Evolutionary conservation across 495 filamentous ascomycete genomes (phyloP), one percentile per base, ranked within the genome.

Genomic region (Aspergillus panamensis): DNA sequence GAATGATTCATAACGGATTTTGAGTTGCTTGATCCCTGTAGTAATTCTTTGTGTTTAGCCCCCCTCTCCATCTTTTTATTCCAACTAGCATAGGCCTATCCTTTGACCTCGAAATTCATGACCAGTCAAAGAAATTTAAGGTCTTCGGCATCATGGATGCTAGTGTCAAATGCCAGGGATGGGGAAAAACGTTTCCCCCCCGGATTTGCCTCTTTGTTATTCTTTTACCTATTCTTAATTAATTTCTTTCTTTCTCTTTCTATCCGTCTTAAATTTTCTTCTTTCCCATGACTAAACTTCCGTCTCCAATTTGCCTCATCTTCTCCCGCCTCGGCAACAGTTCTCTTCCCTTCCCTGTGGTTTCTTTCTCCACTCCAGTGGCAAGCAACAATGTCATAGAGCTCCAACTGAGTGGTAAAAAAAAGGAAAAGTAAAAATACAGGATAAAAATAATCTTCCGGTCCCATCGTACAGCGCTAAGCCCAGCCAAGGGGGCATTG

Each of bases 1-100:
- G 31, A 57, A 57, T 48, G 50, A 51, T 51, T 57, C 54, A 57
- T 54, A 47, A 47, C 37, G 19, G 47, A 58, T 51, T 52, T 52
- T 58, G 37, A 52, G 37, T 42, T 40, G 13, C 16, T 40, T 40
- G 16, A 40, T 16, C 37, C 37, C 16, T 40, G 37, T 40, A 40
- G 5, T 25, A 25, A 25, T 25, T 16, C 12, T 40, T 40, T 40
- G 4, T 40, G 13, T 12, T 40, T n/a, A n/a, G n/a, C n/a, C n/a
- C 37, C 37, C 37, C 37, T 13, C 37, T 40, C 19, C n/a, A 47
- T 47, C 3, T 6, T 19, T 47, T 25, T 5, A 25, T 25, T 25
- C 5, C 25, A 25, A 25, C 25, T 25, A 25, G 25, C 25, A 25
- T 5, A 25, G 25, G 25, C 25, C n/a, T n/a, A n/a, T n/a, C 25